A percentile compares a stretch with the other conserved stretches of the same genome.
phyloP scores from a whole-genome alignment of 495 filamentous ascomycete genomes.

The Penicillium angulare region DNA sequence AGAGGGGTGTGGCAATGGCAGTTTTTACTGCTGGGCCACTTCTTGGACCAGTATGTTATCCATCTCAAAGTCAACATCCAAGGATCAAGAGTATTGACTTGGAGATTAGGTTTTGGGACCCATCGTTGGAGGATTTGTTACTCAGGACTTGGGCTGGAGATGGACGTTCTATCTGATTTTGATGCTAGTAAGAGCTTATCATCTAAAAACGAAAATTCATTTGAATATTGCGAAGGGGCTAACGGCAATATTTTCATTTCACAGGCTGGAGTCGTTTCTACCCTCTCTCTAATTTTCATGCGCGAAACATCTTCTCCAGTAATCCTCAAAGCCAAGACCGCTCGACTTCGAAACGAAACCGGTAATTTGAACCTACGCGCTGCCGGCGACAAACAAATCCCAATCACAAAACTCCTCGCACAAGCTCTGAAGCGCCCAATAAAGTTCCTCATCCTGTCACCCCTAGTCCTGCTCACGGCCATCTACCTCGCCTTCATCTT shows the following conservation, averaged over 20 bases:
- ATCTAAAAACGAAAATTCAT: neutral
- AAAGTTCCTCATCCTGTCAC: slow-evolving; percentile 45
- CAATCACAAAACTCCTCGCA: slow-evolving; percentile 3
- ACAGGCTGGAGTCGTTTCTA: neutral
- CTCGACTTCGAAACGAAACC: neutral
- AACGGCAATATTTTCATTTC: neutral
- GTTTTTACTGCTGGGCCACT: slow-evolving; percentile 39
- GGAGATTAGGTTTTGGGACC: slow-evolving; percentile 24
- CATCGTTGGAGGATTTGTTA: slow-evolving; percentile 37
- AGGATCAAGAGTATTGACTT: neutral
- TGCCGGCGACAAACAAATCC: neutral
- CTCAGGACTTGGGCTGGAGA: slow-evolving; percentile 20
- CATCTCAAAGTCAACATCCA: neutral
- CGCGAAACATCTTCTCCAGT: slow-evolving; percentile 5
- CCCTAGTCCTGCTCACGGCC: slow-evolving; percentile 57
- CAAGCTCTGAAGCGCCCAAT: slow-evolving; percentile 3
- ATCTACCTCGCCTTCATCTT: slow-evolving; percentile 62
- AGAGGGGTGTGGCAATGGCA: slow-evolving; percentile 9
- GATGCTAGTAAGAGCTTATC: slow-evolving; percentile 7
- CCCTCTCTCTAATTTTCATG: neutral
- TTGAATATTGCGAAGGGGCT: neutral
- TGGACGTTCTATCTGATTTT: slow-evolving; percentile 1
- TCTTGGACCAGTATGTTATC: slow-evolving; percentile 15
- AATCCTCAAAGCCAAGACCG: neutral
- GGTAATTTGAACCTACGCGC: neutral